Percentiles rank a stretch among this genome's conserved stretches.
These are phyloP conservation scores for Talaromyces verruculosus DNA, from an alignment of 2,329 filamentous ascomycete species.

Conservation along the genomic window DNA sequence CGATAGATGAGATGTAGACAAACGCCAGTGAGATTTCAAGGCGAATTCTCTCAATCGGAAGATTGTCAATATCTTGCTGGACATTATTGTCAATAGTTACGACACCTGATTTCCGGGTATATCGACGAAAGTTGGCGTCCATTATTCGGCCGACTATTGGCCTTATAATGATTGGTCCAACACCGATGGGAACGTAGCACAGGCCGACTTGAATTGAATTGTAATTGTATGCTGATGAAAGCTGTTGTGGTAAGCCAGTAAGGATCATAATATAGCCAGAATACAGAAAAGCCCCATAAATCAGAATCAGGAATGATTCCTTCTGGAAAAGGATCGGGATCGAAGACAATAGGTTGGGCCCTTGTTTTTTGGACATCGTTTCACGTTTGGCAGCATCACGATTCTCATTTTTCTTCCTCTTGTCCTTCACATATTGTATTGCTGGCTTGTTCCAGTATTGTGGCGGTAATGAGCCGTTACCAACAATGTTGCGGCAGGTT, in stretches of 20 bases:
- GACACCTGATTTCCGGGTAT: constrained; percentile 33
- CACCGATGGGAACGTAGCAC: constrained; percentile 45
- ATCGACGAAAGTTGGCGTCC: constrained; percentile 45
- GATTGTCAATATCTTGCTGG: constrained; percentile 38
- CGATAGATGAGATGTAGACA: not conserved
- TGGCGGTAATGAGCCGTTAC: constrained; percentile 37
- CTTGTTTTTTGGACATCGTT: not conserved
- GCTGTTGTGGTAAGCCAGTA: constrained; percentile 36
- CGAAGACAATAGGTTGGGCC: constrained; percentile 21
- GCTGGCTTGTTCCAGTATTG: not conserved
- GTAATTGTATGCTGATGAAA: constrained; percentile 41
- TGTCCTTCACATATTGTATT: not conserved
- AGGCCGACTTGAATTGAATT: constrained; percentile 44
- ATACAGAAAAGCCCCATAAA: constrained; percentile 3
- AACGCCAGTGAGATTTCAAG: constrained; percentile 40
- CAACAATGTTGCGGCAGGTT: constrained; percentile 38
- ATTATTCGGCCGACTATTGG: constrained; percentile 42
- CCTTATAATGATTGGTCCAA: constrained; percentile 40
- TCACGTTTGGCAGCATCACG: not conserved
- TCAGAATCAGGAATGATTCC: constrained; percentile 1
- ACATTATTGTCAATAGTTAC: constrained; percentile 34
- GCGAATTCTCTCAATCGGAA: constrained; percentile 46
- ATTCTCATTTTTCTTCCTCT: not conserved
- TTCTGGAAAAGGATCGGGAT: constrained; percentile 27
- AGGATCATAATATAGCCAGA: constrained; percentile 1